Percentiles rank a stretch among this genome's conserved stretches.
Conservation (phyloP, 2,329 filamentous ascomycete species). For the Exophiala xenobiotica region DNA sequence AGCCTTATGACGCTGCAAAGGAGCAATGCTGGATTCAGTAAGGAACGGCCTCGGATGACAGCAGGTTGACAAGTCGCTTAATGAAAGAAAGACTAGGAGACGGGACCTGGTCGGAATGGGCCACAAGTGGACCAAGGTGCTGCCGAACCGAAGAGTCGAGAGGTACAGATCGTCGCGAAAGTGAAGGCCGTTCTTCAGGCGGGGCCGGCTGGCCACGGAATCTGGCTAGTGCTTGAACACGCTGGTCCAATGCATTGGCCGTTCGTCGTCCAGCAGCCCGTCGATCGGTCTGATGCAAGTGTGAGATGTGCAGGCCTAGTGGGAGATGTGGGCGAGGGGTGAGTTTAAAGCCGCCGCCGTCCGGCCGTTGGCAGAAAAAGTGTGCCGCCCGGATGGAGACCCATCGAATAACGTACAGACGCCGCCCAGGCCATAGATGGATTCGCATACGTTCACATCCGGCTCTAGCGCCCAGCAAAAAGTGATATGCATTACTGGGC, state of each 20-base stretch:
- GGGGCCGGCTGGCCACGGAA: too few species aligned
- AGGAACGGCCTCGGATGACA: constrained; percentile 9
- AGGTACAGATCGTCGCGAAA: constrained; percentile 21
- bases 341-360: constrained; percentile 25
- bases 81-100: constrained; percentile 3
- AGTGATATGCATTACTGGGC: background rate
- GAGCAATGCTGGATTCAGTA: constrained; percentile 7
- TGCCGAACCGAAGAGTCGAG: constrained; percentile 19
- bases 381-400: constrained; percentile 2
- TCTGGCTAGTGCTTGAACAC: background rate
- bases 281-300: constrained; percentile 12
- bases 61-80: constrained; percentile 18
- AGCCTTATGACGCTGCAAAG: constrained; percentile 24
- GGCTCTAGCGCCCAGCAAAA: background rate
- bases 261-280: constrained; percentile 6
- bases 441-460: background rate
- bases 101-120: constrained; percentile 11
- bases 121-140: constrained; percentile 17
- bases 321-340: constrained; percentile 27
- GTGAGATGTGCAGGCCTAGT: constrained; percentile 25
- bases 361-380: constrained; percentile 11
- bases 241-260: background rate
- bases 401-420: constrained; percentile 1
- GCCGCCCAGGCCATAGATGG: background rate
- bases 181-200: too few species aligned